These are phyloP conservation scores for Madurella fahalii DNA, from an alignment of 2,329 filamentous ascomycete genomes.

Conservation along the genomic window DNA sequence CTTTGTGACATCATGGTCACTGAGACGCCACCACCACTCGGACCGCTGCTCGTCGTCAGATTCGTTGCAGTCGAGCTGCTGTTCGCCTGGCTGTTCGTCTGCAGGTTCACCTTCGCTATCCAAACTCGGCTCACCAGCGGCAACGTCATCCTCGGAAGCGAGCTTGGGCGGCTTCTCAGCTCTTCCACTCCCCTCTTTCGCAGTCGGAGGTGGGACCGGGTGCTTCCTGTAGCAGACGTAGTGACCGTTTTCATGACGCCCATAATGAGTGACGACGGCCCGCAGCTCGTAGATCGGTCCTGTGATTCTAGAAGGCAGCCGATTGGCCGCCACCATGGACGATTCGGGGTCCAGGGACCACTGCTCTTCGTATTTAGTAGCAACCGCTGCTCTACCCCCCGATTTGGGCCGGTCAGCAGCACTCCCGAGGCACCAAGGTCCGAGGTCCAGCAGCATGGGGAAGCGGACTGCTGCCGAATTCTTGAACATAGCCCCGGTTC, in stretches of 20 bases:
- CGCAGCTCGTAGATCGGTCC: conserved; percentile 70
- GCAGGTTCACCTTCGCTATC: too few species aligned
- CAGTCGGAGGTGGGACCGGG: conserved; percentile 21
- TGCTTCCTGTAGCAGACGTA: conserved; percentile 88
- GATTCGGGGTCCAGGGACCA: conserved; percentile 66
- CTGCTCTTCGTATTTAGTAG: conserved; percentile 47
- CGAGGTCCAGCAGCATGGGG: conserved; percentile 68
- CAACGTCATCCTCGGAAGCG: conserved; percentile 29
- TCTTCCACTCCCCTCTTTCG: conserved; percentile 7
- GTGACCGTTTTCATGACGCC: conserved; percentile 90
- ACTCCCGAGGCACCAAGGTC: conserved; percentile 78
- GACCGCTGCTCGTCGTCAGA: conserved; percentile 35
- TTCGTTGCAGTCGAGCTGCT: not conserved
- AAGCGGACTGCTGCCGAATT: conserved; percentile 78
- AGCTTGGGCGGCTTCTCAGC: conserved; percentile 17
- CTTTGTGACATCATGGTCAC: conserved; percentile 77
- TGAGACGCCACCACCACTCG: conserved; percentile 91
- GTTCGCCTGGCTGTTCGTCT: not conserved
- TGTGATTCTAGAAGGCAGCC: conserved; percentile 45
- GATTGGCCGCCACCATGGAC: conserved; percentile 67
- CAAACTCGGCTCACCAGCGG: conserved; percentile 1
- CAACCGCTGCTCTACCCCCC: conserved; percentile 25
- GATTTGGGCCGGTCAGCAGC: conserved; percentile 27
- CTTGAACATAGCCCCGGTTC: conserved; percentile 74
- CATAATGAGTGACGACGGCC: conserved; percentile 84